Base-by-base conservation (phyloP, 2,329 filamentous ascomycete species). In the Cytospora piceicola region DNA sequence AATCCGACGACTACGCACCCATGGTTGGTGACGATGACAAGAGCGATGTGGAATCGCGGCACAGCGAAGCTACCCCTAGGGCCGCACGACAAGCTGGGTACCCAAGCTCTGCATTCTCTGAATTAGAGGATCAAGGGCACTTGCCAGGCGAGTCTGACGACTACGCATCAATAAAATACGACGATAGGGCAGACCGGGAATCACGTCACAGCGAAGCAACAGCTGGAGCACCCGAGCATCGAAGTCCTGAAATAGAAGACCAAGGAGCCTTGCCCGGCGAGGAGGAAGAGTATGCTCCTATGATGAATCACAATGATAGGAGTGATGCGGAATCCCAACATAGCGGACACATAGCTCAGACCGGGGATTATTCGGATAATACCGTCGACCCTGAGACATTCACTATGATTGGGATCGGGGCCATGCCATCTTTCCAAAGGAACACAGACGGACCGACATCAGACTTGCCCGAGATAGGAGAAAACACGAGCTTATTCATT, bases 361-460 rank as follows among this genome's bases (percentile, higher is more conserved):
- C 65, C 49, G 60, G 63, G 34, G 73, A 75, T 29, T 74, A 75
- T 22, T 69, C 67, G 5, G 71, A 72, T 46, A 71, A 73, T 20
- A 72, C 72, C 32, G 73, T 71, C 65, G 76, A 76, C 2, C 76
- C 75, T 20, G 84, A 87, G 67, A 82, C 83, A 49, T 86, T 87
- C 68, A 87, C 84, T 71, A 86, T 86, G 83, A 87, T 87, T 64
- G 83, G 83, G 36, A 79, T 85, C 67, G 80, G 84, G 55, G 84
- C 83, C 2, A 76, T 87, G 22, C 82, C 81, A 2, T 84, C 83
- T 0, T 76, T 86, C 63, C 80, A 81, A 42, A 78, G 75, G 1
- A 78, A 78, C 42, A 75, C 79, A 63, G 76, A 73, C 66, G 69
- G 72, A n/a, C 73, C 76, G 29, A 72, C 75, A 3, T 74, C 75